These are phyloP conservation scores for Saccharomycopsis oosterbeekiorum DNA, from an alignment of 805 yeast genomes.

Conservation along the genomic window DNA sequence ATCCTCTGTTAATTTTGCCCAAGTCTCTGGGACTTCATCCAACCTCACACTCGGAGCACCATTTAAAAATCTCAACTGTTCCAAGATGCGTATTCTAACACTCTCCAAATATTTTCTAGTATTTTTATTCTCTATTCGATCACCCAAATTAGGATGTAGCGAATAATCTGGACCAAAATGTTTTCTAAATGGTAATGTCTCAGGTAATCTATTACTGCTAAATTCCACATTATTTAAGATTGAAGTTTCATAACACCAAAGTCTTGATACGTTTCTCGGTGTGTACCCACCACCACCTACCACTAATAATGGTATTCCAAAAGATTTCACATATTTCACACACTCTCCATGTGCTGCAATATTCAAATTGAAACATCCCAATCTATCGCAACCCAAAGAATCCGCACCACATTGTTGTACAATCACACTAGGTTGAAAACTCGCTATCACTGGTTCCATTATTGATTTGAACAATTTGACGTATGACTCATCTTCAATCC, in stretches of 20 bases:
- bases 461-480: slow-evolving; percentile 67
- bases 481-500: slow-evolving; percentile 89
- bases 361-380: slow-evolving; percentile 88
- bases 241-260: slow-evolving; percentile 94
- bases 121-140: slow-evolving; percentile 77
- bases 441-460: slow-evolving; percentile 81
- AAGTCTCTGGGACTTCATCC: slow-evolving; percentile 72
- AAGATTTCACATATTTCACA: slow-evolving; percentile 78
- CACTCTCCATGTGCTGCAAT: slow-evolving; percentile 95
- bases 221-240: slow-evolving; percentile 59
- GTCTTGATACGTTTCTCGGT: slow-evolving; percentile 85
- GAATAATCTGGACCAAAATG: slow-evolving; percentile 89
- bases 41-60: slow-evolving; percentile 94
- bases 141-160: slow-evolving; percentile 75
- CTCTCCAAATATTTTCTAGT: slow-evolving; percentile 74
- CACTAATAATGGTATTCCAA: slow-evolving; percentile 83
- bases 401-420: slow-evolving; percentile 98
- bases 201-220: slow-evolving; percentile 45
- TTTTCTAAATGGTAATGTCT: slow-evolving; percentile 61
- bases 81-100: slow-evolving; percentile 63
- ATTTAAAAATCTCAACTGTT: slow-evolving; percentile 68
- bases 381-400: slow-evolving; percentile 82
- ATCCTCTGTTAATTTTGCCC: slow-evolving; percentile 16
- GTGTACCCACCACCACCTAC: slow-evolving; percentile 98
- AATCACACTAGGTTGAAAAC: slow-evolving; percentile 87